A percentile compares a stretch with the other conserved stretches of the same genome.
phyloP scores from a whole-genome alignment of 306 rosid species.

The Corylus avellana region DNA sequence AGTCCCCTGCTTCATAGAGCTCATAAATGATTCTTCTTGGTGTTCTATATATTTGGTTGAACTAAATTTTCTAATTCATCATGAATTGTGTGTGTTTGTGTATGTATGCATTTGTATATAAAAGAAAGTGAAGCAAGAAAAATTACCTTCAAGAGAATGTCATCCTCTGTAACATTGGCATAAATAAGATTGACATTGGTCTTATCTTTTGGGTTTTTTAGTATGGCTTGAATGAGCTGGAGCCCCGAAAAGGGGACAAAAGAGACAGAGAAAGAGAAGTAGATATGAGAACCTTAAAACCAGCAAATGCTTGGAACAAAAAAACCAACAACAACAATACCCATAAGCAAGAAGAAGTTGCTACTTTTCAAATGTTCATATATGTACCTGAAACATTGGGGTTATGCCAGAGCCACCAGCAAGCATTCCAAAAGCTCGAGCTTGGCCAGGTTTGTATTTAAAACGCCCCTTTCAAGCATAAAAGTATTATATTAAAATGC shows the following conservation, averaged over 20 bases:
- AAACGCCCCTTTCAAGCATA: slow-evolving; percentile 58
- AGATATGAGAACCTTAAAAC: not conserved
- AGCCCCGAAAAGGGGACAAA: not conserved
- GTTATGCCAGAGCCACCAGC: slow-evolving; percentile 91
- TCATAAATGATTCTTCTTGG: too few species aligned
- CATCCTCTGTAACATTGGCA: slow-evolving; percentile 67
- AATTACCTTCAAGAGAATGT: slow-evolving; percentile 56
- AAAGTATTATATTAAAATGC: not conserved
- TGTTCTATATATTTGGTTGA: too few species aligned
- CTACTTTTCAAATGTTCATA: not conserved
- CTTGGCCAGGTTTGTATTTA: slow-evolving; percentile 65
- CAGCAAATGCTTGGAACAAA: not conserved
- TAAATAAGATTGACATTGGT: slow-evolving; percentile 61
- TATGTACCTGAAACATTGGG: slow-evolving; percentile 82
- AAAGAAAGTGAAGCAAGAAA: not conserved
- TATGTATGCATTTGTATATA: too few species aligned
- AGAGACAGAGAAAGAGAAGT: not conserved
- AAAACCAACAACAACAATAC: not conserved
- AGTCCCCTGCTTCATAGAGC: too few species aligned
- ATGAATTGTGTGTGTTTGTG: too few species aligned
- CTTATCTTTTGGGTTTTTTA: slow-evolving; percentile 67
- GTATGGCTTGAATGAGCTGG: slow-evolving; percentile 65
- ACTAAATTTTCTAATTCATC: too few species aligned
- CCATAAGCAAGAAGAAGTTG: not conserved
- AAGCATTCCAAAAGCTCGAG: slow-evolving; percentile 68